phyloP scores from a whole-genome alignment of 2,329 filamentous ascomycete species.

The Phyllosticta citribraziliensis region DNA sequence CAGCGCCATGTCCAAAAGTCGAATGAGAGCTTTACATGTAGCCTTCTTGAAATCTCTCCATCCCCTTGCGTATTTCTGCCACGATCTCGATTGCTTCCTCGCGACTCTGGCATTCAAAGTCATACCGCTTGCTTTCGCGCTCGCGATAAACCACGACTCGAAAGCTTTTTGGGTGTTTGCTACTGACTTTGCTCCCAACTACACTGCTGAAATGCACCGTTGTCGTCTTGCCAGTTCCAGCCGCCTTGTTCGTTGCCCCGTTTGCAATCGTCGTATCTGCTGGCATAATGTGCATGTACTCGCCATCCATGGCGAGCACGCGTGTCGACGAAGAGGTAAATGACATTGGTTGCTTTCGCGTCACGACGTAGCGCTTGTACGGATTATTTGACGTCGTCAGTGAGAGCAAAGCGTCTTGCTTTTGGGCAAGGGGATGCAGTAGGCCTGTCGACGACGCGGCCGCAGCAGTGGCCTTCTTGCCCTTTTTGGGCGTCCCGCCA shows the following conservation, averaged over 20 bases:
- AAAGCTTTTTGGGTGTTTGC: constrained; percentile 72
- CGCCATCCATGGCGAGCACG: constrained; percentile 69
- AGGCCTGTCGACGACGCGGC: constrained; percentile 40
- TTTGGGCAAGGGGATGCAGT: constrained; percentile 56
- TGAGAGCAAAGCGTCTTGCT: constrained; percentile 41
- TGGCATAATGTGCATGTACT: constrained; percentile 80
- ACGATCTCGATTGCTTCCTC: constrained; percentile 73
- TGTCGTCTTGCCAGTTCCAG: constrained; percentile 53
- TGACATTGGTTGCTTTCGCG: constrained; percentile 73
- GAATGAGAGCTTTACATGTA: not conserved
- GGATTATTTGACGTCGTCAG: constrained; percentile 27
- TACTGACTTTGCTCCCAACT: constrained; percentile 69
- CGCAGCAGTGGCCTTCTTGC: constrained; percentile 45
- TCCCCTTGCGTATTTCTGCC: constrained; percentile 46
- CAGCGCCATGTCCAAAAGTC: not conserved
- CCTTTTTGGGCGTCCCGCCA: constrained; percentile 39
- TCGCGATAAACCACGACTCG: constrained; percentile 69
- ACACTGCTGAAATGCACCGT: constrained; percentile 77
- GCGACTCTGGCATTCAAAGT: constrained; percentile 66
- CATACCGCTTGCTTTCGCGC: constrained; percentile 70
- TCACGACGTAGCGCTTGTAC: constrained; percentile 70
- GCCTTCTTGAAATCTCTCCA: constrained; percentile 9
- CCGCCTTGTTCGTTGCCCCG: constrained; percentile 46
- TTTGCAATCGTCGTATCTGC: constrained; percentile 27
- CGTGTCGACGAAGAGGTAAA: constrained; percentile 68